Conservation (phyloP, 2,329 filamentous ascomycete species). For the Cytospora schulzeri region DNA sequence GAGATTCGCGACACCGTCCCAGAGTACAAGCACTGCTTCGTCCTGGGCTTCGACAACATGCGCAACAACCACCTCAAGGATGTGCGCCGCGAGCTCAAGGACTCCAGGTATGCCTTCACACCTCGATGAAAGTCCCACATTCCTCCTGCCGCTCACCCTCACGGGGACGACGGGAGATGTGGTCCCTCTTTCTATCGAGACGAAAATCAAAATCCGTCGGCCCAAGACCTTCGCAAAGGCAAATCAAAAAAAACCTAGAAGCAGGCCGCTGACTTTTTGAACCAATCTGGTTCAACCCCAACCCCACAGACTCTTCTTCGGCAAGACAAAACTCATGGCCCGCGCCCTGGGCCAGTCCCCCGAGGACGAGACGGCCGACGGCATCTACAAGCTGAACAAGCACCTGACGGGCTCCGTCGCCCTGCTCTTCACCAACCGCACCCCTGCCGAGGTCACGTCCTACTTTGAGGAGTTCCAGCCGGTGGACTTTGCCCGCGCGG, state of each 20-base stretch:
- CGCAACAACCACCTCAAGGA: constrained; percentile 95
- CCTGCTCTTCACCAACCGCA: constrained; percentile 84
- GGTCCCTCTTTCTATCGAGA: background rate
- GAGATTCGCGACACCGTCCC: constrained; percentile 85
- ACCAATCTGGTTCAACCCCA: constrained; percentile 4
- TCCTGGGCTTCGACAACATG: constrained; percentile 96
- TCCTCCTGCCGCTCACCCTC: constrained; percentile 27
- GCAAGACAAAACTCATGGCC: constrained; percentile 98
- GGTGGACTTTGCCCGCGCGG: constrained; percentile 89
- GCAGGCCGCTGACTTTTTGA: constrained; percentile 12
- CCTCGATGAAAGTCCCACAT: background rate
- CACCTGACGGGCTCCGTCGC: constrained; percentile 83
- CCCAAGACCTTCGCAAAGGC: constrained; percentile 12
- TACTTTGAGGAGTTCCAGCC: constrained; percentile 75
- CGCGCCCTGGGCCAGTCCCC: constrained; percentile 82
- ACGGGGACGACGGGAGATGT: background rate
- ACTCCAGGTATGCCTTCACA: constrained; percentile 68
- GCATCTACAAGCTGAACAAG: constrained; percentile 68
- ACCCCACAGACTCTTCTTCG: constrained; percentile 81
- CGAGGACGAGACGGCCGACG: constrained; percentile 78
- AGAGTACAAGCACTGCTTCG: constrained; percentile 87
- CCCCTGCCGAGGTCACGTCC: constrained; percentile 63
- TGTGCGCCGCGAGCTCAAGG: constrained; percentile 79
- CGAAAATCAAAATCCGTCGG: constrained; percentile 1
- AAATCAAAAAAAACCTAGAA: constrained; percentile 6